Conservation (phyloP, 1,284 basidiomycete genomes). For the Pseudozyma hubeiensis region DNA sequence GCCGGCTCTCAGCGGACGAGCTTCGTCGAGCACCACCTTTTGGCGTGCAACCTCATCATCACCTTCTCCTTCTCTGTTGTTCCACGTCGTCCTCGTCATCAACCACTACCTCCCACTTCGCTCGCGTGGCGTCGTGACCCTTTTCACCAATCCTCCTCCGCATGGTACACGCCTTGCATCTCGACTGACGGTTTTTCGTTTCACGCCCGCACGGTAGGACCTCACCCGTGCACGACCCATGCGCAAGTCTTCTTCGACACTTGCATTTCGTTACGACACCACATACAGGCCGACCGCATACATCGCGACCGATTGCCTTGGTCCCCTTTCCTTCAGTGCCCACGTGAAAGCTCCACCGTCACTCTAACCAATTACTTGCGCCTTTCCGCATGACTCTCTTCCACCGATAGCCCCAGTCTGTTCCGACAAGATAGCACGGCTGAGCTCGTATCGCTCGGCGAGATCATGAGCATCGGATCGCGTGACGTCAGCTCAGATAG, state of each 20-base stretch:
- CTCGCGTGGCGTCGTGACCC: background rate
- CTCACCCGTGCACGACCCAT: no score
- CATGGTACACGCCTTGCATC: no score
- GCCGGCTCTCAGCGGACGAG: no score
- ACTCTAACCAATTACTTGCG: background rate
- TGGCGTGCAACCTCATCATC: background rate
- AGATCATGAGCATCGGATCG: constrained; percentile 52
- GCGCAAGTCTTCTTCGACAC: no score
- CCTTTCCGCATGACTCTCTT: constrained; percentile 25
- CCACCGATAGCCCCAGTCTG: constrained; percentile 8
- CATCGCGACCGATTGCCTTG: no score
- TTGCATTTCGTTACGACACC: no score
- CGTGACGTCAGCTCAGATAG: constrained; percentile 36
- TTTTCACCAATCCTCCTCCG: background rate
- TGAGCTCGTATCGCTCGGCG: constrained; percentile 44
- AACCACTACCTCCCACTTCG: background rate
- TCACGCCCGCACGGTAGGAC: no score
- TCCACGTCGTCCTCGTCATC: background rate
- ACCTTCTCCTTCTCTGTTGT: background rate
- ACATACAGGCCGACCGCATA: no score
- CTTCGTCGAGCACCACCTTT: no score
- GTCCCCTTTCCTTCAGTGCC: no score
- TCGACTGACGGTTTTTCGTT: no score
- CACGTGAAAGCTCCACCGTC: background rate
- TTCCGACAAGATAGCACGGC: constrained; percentile 11